Conservation (phyloP, 2,329 filamentous ascomycete genomes). For the Pleochaeta shiraiana region DNA sequence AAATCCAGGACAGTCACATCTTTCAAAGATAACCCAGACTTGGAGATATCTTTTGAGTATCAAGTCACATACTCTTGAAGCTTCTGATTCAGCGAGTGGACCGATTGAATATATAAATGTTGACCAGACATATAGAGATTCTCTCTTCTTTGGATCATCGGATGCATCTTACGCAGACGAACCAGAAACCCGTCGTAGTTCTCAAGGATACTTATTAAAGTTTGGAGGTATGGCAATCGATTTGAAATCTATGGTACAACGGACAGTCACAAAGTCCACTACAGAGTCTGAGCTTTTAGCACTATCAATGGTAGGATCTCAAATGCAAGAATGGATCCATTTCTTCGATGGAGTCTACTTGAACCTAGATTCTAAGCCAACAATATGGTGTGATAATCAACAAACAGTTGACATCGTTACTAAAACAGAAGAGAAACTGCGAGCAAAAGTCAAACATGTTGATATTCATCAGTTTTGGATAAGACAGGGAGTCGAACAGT, state of each 20-base stretch:
- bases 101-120: neutral
- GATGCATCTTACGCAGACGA: neutral
- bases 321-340: neutral
- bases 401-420: neutral
- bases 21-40: neutral
- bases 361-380: neutral
- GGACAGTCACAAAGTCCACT: neutral
- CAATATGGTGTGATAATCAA: slow-evolving; percentile 1
- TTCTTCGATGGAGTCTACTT: neutral
- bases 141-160: neutral
- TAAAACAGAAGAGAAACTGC: neutral
- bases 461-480: neutral
- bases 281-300: neutral
- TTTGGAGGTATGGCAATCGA: neutral
- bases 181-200: neutral
- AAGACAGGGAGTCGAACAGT: neutral
- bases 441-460: neutral
- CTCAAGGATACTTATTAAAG: slow-evolving; percentile 1
- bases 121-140: neutral
- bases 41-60: neutral
- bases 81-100: neutral
- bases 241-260: neutral
- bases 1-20: neutral
- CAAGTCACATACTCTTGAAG: neutral
- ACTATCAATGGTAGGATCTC: neutral